Base-by-base conservation (phyloP, 768 basidiomycete species). In the Gymnopilus junonius region DNA sequence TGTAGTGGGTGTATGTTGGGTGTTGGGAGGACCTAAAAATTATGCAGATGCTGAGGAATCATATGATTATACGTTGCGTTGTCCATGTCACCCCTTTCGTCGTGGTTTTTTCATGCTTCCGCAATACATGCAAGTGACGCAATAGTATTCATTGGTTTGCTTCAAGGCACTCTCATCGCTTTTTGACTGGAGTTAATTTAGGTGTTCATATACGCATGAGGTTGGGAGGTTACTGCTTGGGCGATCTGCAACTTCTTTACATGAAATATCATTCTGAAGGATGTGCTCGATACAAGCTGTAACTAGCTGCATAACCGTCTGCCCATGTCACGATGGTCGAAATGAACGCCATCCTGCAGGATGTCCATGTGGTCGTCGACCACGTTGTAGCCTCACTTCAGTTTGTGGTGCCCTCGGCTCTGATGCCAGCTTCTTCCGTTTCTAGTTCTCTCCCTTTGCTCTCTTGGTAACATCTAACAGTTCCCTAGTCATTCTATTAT, bases 31-130 rank as follows among this genome's bases (percentile, higher is more conserved):
- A 29, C 17, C 8, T 17, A 21, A 45, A 55, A 37, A 31, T 51
- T 55, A 46, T 59, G 62, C 57, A 40, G 39, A 43, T 40, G 46
- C 7, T 55, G 43, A 58, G 39, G 56, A 46, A 40, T 39, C 6
- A 42, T 58, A 58, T 58, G 56, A 58, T 46, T 57, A 42, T 46
- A 58, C 43, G 43, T 58, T 58, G 56, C 56, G 56, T 58, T 58
- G 43, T 46, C 40, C 56, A 56, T 58, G 29, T 21, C 39, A 12
- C 35, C 8, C 29, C 27, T 15, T 11, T n/a, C n/a, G n/a, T n/a
- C 35, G n/a, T 10, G 27, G n/a, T 27, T 31, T 27, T 54, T 43
- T 34, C 53, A 61, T 61, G 59, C 53, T 61, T 39, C 48, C 23
- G 20, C 29, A 29, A 29, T 46, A 46, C 43, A 58, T 58, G 56